phyloP scores from a whole-genome alignment of 2,329 filamentous ascomycete species.

The Tolypocladium ovalisporum region DNA sequence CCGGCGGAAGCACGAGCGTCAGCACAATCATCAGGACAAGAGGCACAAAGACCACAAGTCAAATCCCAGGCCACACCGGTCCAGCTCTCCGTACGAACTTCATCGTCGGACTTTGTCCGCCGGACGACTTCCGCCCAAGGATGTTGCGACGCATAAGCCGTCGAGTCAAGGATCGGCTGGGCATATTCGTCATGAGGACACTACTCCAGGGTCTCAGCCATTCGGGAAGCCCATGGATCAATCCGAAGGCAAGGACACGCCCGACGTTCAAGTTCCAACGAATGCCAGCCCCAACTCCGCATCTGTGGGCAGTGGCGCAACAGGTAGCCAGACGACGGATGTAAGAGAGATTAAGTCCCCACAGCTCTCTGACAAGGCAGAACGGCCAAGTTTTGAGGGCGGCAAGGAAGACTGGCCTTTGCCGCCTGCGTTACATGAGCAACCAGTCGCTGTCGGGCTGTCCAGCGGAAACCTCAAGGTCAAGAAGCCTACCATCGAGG shows the following conservation, averaged over 20 bases:
- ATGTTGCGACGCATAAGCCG: background rate
- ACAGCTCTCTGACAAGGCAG: background rate
- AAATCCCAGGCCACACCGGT: background rate
- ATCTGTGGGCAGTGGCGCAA: background rate
- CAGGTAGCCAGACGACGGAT: too few relatives aligned
- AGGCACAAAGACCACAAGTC: constrained; percentile 14
- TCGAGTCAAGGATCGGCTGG: background rate
- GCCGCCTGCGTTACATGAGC: background rate
- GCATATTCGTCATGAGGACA: background rate
- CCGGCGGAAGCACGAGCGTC: constrained; percentile 20
- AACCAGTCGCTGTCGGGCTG: background rate
- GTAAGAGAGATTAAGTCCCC: background rate
- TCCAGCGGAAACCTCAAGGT: background rate
- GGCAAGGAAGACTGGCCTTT: background rate
- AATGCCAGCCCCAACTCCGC: background rate
- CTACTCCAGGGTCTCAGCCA: background rate
- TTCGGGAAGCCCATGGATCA: background rate
- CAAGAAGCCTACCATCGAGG: background rate
- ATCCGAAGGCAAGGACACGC: background rate
- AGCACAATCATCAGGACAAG: constrained; percentile 16
- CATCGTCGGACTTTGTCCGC: background rate
- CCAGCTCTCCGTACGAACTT: background rate
- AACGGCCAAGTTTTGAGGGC: background rate
- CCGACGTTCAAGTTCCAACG: background rate
- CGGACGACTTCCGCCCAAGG: background rate